Conservation (phyloP, 495 filamentous ascomycete genomes). For the Stereocaulon alpinum region DNA sequence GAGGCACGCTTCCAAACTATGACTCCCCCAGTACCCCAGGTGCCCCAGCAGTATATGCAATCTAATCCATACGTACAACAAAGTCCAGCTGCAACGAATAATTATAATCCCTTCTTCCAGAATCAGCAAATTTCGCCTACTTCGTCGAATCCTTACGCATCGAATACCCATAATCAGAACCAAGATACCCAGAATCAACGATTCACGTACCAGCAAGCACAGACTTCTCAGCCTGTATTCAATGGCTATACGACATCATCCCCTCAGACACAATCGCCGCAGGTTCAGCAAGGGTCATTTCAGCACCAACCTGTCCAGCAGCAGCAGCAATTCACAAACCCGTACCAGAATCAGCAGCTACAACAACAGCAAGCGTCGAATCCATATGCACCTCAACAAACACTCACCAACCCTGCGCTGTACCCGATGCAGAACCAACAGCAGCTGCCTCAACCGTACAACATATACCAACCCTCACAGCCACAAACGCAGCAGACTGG, state of each 20-base stretch:
- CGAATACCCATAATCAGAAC: slow-evolving; percentile 30
- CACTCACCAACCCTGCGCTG: slow-evolving; percentile 27
- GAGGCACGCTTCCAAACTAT: slow-evolving; percentile 44
- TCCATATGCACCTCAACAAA: slow-evolving; percentile 24
- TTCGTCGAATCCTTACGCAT: slow-evolving; percentile 18
- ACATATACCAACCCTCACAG: slow-evolving; percentile 30
- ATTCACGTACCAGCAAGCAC: slow-evolving; percentile 21
- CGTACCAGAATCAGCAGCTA: slow-evolving; percentile 14
- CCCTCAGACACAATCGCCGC: slow-evolving; percentile 30
- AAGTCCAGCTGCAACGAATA: slow-evolving; percentile 32
- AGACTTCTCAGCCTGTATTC: slow-evolving; percentile 38
- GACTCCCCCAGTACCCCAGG: slow-evolving; percentile 49
- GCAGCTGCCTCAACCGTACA: slow-evolving; percentile 24
- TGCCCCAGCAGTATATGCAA: slow-evolving; percentile 42
- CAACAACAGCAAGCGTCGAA: slow-evolving; percentile 27
- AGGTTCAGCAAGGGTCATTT: slow-evolving; percentile 30
- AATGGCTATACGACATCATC: slow-evolving; percentile 18
- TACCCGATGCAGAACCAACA: slow-evolving; percentile 21
- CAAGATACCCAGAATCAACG: slow-evolving; percentile 15
- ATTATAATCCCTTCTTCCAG: slow-evolving; percentile 62
- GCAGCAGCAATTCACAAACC: slow-evolving; percentile 23
- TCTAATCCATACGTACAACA: slow-evolving; percentile 35
- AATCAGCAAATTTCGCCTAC: slow-evolving; percentile 26
- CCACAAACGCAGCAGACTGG: slow-evolving; percentile 35
- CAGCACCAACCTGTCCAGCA: slow-evolving; percentile 19